Evolutionary conservation across 2,329 filamentous ascomycete genomes (phyloP).

Genomic region (Paraconiothyrium brasiliense): DNA sequence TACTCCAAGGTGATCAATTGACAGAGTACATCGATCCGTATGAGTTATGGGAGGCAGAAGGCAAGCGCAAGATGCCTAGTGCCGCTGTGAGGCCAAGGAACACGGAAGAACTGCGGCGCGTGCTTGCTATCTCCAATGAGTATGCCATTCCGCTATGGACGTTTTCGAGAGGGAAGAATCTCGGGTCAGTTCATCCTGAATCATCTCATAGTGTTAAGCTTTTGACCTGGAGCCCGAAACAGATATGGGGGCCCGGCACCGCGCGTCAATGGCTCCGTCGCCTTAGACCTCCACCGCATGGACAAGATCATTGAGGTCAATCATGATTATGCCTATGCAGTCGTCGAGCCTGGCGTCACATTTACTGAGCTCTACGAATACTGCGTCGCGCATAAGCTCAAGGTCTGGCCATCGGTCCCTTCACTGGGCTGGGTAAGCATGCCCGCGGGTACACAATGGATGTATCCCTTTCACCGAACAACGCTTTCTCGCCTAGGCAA

Average conservation of each 20-base stretch:
- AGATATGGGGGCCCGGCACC: conserved; percentile 45
- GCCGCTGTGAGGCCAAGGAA: conserved; percentile 53
- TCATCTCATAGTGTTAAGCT: background rate
- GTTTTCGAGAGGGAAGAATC: conserved; percentile 45
- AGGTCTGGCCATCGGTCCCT: conserved; percentile 46
- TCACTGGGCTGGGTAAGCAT: conserved; percentile 40
- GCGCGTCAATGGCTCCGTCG: conserved; percentile 48
- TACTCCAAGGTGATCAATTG: conserved; percentile 51
- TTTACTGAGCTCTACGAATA: conserved; percentile 45
- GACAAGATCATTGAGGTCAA: conserved; percentile 57
- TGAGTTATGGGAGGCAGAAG: conserved; percentile 54
- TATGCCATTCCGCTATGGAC: conserved; percentile 44
- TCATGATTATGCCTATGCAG: conserved; percentile 55
- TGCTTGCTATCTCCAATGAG: conserved; percentile 37
- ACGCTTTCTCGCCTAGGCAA: background rate
- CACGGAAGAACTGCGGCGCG: conserved; percentile 31
- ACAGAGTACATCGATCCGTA: conserved; percentile 60
- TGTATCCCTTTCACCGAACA: background rate
- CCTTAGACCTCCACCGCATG: conserved; percentile 52
- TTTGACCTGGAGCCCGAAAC: background rate
- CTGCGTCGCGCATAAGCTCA: conserved; percentile 40
- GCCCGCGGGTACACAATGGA: background rate
- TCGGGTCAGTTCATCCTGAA: conserved; percentile 38
- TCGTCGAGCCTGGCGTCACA: conserved; percentile 52
- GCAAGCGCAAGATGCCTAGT: conserved; percentile 53